A percentile compares a stretch with the other conserved stretches of the same genome.
Conservation (phyloP, 2,329 filamentous ascomycete species). For the Arthrobotrys iridis region DNA sequence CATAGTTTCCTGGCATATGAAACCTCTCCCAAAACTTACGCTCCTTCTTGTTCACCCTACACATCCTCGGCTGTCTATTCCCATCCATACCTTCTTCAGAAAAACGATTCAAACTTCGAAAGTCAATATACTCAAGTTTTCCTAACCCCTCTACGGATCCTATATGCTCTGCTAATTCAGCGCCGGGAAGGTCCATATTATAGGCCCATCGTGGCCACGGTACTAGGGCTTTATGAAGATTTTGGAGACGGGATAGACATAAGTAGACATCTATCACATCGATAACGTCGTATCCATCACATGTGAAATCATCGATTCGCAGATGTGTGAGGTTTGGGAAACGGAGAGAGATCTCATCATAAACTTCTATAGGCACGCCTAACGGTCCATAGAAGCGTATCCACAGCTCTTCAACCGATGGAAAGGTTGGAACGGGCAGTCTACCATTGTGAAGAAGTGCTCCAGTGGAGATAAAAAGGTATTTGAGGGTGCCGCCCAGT, state of each 20-base stretch:
- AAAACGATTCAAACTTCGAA: conserved; percentile 7
- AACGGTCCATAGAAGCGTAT: conserved; percentile 3
- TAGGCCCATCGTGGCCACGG: conserved; percentile 8
- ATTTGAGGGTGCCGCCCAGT: neutral
- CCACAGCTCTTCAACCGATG: neutral
- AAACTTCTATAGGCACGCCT: neutral
- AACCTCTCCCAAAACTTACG: conserved; percentile 6
- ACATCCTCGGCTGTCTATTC: neutral
- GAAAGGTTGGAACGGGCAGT: neutral
- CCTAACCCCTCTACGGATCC: neutral
- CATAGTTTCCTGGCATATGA: neutral
- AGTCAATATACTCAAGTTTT: conserved; percentile 1
- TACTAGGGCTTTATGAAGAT: neutral
- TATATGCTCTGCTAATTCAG: neutral
- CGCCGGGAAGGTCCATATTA: conserved; percentile 4
- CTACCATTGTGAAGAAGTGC: conserved; percentile 3
- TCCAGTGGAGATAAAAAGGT: conserved; percentile 3
- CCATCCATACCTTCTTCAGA: conserved; percentile 11
- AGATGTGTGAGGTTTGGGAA: conserved; percentile 3
- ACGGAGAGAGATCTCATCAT: conserved; percentile 4
- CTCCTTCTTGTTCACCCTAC: conserved; percentile 7
- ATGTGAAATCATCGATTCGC: conserved; percentile 4
- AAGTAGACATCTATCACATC: conserved; percentile 8
- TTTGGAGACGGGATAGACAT: neutral
- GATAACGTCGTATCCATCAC: neutral